Evolutionary conservation across 345 rosid species (phyloP).

Genomic region (Brassica napus): DNA sequence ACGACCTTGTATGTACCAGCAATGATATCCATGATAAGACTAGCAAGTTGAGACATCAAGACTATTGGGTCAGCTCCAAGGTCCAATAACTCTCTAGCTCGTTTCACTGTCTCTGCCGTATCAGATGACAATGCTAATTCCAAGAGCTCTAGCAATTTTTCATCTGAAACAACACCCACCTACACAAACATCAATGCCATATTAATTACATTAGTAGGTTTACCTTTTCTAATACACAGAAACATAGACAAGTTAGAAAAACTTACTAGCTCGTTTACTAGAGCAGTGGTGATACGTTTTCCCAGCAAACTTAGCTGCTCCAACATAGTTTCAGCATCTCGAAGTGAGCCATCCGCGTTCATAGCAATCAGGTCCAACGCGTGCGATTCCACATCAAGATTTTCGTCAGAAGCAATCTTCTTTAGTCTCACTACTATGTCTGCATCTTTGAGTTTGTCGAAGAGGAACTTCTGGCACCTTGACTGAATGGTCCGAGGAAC

Average conservation of each 20-base stretch:
- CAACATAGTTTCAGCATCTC: slow-evolving; percentile 96
- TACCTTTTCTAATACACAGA: background rate
- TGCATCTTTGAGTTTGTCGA: slow-evolving; percentile 86
- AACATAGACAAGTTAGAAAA: slow-evolving; percentile 9
- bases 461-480: slow-evolving; percentile 87
- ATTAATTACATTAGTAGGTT: background rate
- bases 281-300: slow-evolving; percentile 73
- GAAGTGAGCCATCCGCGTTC: slow-evolving; percentile 95
- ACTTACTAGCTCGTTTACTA: slow-evolving; percentile 96
- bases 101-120: slow-evolving; percentile 90
- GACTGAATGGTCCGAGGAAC: slow-evolving; percentile 96
- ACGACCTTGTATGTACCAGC: slow-evolving; percentile 75
- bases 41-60: slow-evolving; percentile 96
- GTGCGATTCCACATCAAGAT: slow-evolving; percentile 79
- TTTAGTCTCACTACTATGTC: slow-evolving; percentile 69
- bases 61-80: slow-evolving; percentile 92
- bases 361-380: slow-evolving; percentile 92
- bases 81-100: slow-evolving; percentile 91
- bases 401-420: slow-evolving; percentile 70
- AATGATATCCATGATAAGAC: slow-evolving; percentile 95
- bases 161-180: slow-evolving; percentile 98
- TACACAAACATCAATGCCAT: slow-evolving; percentile 33
- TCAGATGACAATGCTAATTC: slow-evolving; percentile 95
- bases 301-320: slow-evolving; percentile 97
- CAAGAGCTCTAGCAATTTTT: slow-evolving; percentile 85